Evolutionary conservation across 768 basidiomycete species (phyloP), one percentile per base, ranked within the genome.

Genomic region (Boletus rubroflammeus): DNA sequence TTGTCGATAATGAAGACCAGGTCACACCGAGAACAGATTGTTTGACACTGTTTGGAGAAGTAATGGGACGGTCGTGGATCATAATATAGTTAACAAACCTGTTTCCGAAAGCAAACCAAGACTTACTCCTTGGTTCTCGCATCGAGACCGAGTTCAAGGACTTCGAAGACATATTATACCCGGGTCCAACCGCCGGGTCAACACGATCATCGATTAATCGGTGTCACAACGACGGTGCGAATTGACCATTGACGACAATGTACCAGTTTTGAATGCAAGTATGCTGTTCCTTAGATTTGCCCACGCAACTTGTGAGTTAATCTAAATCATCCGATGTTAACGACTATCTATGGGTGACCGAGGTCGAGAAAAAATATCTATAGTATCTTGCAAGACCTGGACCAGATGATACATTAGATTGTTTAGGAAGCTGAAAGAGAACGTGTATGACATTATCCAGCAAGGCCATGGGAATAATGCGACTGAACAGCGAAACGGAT

Each of bases 401-500:
- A 35, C 32, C 32, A 11, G 19, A 23, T 32, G 25, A 35, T 39
- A 25, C 6, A 25, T 42, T 23, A 21, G 7, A 34, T 11, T 23
- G 34, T 25, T 28, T 43, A 31, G 8, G 11, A 47, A 35, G 25
- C 17, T 4, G 8, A 21, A 35, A 11, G 40, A 36, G 44, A 21
- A 15, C n/a, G 15, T 41, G 28, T 17, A 35, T 55, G 9, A 35
- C 17, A 41, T 48, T 46, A 55, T 48, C 50, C 36, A 36, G 38
- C 17, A 34, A 46, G n/a, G 10, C 5, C 36, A 46, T 6, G 38
- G 42, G 43, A 53, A 60, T 49, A 45, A 45, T 91, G 93, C 81
- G 17, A 56, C 28, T n/a, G n/a, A 41, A 53, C 5, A 31, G 3
- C 5, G 23, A 55, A 58, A 40, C 15, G 17, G 13, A 39, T 31